Percentiles rank a stretch among this genome's conserved stretches.
Evolutionary conservation across 106 monocot species (phyloP).

Genomic region (Amphibolis antarctica): DNA sequence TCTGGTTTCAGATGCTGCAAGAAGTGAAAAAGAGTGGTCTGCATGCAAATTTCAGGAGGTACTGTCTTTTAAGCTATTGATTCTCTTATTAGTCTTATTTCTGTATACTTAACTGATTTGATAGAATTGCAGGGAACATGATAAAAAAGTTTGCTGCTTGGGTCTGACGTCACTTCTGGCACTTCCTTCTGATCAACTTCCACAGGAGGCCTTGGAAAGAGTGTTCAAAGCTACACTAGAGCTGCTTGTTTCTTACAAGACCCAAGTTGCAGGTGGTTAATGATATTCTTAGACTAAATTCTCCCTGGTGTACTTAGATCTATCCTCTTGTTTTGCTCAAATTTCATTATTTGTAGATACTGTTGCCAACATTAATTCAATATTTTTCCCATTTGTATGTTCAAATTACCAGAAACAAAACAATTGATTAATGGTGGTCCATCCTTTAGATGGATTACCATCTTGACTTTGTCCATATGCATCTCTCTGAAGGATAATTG

Average conservation of each 20-base stretch:
- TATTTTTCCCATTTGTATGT: too few relatives aligned
- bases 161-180: slow-evolving; percentile 84
- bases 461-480: too few relatives aligned
- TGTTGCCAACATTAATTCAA: too few relatives aligned
- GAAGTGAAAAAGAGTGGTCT: slow-evolving; percentile 80
- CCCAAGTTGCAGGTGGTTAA: slow-evolving; percentile 81
- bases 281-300: not conserved
- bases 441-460: too few relatives aligned
- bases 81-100: not conserved
- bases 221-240: slow-evolving; percentile 76
- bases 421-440: too few relatives aligned
- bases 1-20: slow-evolving; percentile 94
- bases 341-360: too few relatives aligned
- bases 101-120: not conserved
- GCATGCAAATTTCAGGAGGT: slow-evolving; percentile 78
- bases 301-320: too few relatives aligned
- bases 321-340: too few relatives aligned
- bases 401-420: too few relatives aligned
- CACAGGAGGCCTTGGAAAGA: slow-evolving; percentile 61
- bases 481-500: too few relatives aligned
- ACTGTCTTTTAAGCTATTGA: slow-evolving; percentile 1
- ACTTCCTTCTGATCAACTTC: slow-evolving; percentile 59
- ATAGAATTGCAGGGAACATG: slow-evolving; percentile 66
- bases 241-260: slow-evolving; percentile 79
- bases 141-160: slow-evolving; percentile 94